These are phyloP conservation scores for Apium graveolens DNA, from an alignment of 129 eudicot genomes.

Conservation along the genomic window DNA sequence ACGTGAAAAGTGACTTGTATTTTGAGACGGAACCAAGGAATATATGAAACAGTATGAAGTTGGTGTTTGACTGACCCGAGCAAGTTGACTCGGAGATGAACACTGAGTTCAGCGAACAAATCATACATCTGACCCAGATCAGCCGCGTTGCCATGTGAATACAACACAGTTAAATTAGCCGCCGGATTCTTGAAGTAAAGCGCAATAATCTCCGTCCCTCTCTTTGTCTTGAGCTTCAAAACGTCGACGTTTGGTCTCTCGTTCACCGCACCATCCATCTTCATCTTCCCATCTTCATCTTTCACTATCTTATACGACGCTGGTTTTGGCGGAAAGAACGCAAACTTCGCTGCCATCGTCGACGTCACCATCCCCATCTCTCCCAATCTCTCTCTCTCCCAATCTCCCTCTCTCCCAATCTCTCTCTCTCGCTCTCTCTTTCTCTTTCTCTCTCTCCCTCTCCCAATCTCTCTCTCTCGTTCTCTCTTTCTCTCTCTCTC, in stretches of 20 bases:
- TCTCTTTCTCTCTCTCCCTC: conserved; percentile 70
- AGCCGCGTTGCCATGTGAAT: conserved; percentile 97
- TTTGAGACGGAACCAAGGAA: too few relatives aligned
- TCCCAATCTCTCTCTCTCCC: not conserved
- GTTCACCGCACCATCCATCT: conserved; percentile 65
- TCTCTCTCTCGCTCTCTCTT: too few relatives aligned
- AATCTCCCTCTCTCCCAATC: not conserved
- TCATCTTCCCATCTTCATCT: conserved; percentile 53
- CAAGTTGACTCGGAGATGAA: conserved; percentile 76
- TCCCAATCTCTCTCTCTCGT: not conserved
- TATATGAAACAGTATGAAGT: not conserved
- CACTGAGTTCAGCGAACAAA: conserved; percentile 68
- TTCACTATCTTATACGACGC: conserved; percentile 68
- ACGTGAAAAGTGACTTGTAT: too few relatives aligned
- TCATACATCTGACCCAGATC: conserved; percentile 98
- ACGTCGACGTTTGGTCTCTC: conserved; percentile 82
- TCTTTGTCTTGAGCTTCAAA: conserved; percentile 68
- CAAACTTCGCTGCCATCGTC: conserved; percentile 91
- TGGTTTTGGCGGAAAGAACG: conserved; percentile 92
- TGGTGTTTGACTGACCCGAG: conserved; percentile 50
- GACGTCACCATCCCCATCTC: conserved; percentile 91
- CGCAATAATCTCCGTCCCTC: conserved; percentile 67
- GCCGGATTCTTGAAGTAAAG: conserved; percentile 65
- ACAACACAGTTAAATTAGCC: conserved; percentile 71
- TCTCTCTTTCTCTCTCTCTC: not conserved